Conservation (phyloP, 306 rosid species). For the Neltuma alba region DNA sequence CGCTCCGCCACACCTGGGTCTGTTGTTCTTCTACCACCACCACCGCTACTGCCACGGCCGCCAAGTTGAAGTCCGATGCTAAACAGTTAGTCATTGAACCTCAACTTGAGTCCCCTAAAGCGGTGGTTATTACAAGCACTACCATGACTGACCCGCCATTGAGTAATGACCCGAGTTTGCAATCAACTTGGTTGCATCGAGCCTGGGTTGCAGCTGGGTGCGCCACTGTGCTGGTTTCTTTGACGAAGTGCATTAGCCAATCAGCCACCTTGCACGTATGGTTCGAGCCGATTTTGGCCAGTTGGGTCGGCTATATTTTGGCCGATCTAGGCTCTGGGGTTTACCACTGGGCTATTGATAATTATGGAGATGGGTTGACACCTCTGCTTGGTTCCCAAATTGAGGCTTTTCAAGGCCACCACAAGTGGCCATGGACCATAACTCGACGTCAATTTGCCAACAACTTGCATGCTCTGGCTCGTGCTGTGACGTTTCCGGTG, state of each 20-base stretch:
- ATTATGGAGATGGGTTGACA: slow-evolving; percentile 67
- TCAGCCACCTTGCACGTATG: neutral
- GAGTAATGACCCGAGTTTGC: slow-evolving; percentile 53
- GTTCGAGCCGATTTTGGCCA: neutral
- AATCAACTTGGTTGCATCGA: slow-evolving; percentile 82
- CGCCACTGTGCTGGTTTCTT: neutral
- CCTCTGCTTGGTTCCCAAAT: slow-evolving; percentile 80
- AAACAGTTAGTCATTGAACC: slow-evolving; percentile 42
- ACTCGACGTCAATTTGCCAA: slow-evolving; percentile 84
- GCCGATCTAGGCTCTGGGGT: slow-evolving; percentile 90
- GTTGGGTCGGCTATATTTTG: slow-evolving; percentile 61
- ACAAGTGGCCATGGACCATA: slow-evolving; percentile 90
- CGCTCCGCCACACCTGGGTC: slow-evolving; percentile 10
- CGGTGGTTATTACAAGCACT: neutral
- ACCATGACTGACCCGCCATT: slow-evolving; percentile 26
- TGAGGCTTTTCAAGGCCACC: slow-evolving; percentile 92
- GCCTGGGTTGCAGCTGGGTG: slow-evolving; percentile 66
- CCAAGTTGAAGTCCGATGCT: slow-evolving; percentile 33
- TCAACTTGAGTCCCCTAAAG: neutral
- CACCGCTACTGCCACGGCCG: slow-evolving; percentile 22
- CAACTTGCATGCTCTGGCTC: slow-evolving; percentile 73
- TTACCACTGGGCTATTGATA: slow-evolving; percentile 94
- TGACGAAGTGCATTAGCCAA: slow-evolving; percentile 49
- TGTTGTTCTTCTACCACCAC: slow-evolving; percentile 41
- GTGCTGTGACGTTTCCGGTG: slow-evolving; percentile 59